Evolutionary conservation across 75 land plant genomes (phyloP), one percentile per base, ranked within the genome.

Genomic region (Ceratopteris richardii): DNA sequence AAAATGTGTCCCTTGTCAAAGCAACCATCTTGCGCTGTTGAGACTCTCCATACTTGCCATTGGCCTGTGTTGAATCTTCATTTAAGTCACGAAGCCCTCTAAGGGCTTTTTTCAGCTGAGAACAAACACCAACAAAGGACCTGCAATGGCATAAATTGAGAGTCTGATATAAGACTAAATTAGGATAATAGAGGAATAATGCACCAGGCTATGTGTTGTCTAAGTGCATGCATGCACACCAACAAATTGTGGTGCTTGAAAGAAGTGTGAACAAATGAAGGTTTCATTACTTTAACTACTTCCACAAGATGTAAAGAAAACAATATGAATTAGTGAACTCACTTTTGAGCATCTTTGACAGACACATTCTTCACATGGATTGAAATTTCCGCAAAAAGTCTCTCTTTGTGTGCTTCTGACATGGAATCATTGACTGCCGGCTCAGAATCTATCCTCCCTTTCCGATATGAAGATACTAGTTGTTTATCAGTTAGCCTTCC

Each of bases 271-370:
- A n/a, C n/a, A n/a, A n/a, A n/a, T n/a, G n/a, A n/a, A n/a, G n/a
- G n/a, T n/a, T n/a, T n/a, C n/a, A n/a, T n/a, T n/a, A n/a, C n/a
- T n/a, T n/a, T n/a, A n/a, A 66, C 37, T 16, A 31, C 24, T 21
- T 10, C 16, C 6, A 9, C 51, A 17, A 28, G 14, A 47, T 1
- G 13, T 44, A 44, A 44, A 48, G 13, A 66, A 30, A 57, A 18
- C 1, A 33, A 33, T 3, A 9, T 33, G 37, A 3, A 33, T 4
- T 9, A 9, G 9, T 27, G 53, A 51, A 52, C 85, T 85, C 74
- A 89, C 95, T 74, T 80, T 57, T 89, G 84, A 0, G 74, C 90
- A 31, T 75, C 82, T 43, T 60, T 66, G 33, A 68, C 74, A 44
- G 73, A 69, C 17, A 88, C 66, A 31, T 54, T 68, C 62, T 71